Evolutionary conservation across 2,329 filamentous ascomycete species (phyloP), one percentile per base, ranked within the genome.

Genomic region (Sphaerulina populicola): DNA sequence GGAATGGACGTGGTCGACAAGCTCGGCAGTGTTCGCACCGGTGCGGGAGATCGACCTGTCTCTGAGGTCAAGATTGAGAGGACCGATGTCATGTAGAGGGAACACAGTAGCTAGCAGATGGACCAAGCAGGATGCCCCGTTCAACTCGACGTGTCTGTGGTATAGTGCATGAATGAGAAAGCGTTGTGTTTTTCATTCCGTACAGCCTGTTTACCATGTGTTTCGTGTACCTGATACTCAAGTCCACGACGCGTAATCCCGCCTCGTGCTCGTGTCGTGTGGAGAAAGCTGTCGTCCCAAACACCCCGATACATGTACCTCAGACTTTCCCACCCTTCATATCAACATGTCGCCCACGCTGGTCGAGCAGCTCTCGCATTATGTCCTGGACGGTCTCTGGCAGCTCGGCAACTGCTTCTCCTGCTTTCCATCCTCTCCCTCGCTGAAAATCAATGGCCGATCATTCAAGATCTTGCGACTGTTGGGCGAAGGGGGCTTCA

Each of bases 401-500:
- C 94, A 89, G 54, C 79, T 98, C 56, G 89, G 88, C 57, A 94
- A 90, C 72, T 97, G 91, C 77, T 83, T 97, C 71, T 91, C 85
- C 71, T 98, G 93, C 75, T 97, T 98, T 67, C 91, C 93, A 11
- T 87, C 87, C 62, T 91, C 88, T 58, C 91, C 93, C 52, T 88
- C 91, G 51, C 80, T 98, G 61, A 94, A 93, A 72, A 93, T 98
- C 74, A 97, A 97, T 71, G 86, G 79, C 65, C 83, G 89, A 56
- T 93, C 83, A 72, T 96, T 96, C 78, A 97, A 96, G 77, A 94
- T 98, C 68, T 75, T 94, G 62, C 86, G 93, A 54, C 77, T 98
- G 45, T 78, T 98, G 3, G 93, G 93, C 69, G 93, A 98, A 85
- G 93, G 93, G 67, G 93, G 93, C 65, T 98, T 98, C 76, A 95